Base-by-base conservation (phyloP, 352 stramenopile species). In the Pythium myriotylum region DNA sequence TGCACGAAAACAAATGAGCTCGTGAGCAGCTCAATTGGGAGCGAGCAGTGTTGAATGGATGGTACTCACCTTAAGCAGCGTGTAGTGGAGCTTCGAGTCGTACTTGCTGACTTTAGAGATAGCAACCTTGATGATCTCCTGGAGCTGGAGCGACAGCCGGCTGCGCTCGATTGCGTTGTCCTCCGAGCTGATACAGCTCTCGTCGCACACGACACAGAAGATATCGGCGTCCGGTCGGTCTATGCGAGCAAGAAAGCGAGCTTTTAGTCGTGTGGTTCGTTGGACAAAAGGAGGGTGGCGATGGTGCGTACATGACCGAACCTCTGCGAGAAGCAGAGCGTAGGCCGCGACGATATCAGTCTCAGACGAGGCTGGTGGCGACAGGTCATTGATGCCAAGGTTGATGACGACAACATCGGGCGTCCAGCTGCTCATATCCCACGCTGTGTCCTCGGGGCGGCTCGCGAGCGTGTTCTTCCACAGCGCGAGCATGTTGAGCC, bases 391-490 rank as follows among this genome's bases (percentile, higher is more conserved):
- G 55, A 84, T 81, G 24, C 86, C 86, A 29, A 95, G 68, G 56
- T 93, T 93, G 54, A 95, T 88, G 24, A 95, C 77, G 23, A 95
- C 86, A n/a, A 90, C 74, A 53, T 95, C 82, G 14, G 86, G 86
- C 52, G 77, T 64, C 86, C 86, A 95, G 29, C 70, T 87, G 37
- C 67, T 62, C 77, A 95, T 82, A 52, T 92, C 81, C 81, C 84
- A 93, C 8, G 79, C 65, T 12, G 73, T 77, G 35, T 85, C 72
- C 1, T 67, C 79, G 24, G 83, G 26, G 4, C 84, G 79, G 16
- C 82, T 91, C 51, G 84, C 86, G n/a, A 95, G 72, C n/a, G 81
- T 87, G 58, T 88, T 91, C 42, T 92, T 95, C 84, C 84, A 95
- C 48, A 95, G 51, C 22, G 69, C 58, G 0, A 81, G 84, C 83